Percentiles rank a stretch among this genome's conserved stretches.
phyloP scores from a whole-genome alignment of 2,329 filamentous ascomycete species.

The Chrysoporthe deuterocubensis region DNA sequence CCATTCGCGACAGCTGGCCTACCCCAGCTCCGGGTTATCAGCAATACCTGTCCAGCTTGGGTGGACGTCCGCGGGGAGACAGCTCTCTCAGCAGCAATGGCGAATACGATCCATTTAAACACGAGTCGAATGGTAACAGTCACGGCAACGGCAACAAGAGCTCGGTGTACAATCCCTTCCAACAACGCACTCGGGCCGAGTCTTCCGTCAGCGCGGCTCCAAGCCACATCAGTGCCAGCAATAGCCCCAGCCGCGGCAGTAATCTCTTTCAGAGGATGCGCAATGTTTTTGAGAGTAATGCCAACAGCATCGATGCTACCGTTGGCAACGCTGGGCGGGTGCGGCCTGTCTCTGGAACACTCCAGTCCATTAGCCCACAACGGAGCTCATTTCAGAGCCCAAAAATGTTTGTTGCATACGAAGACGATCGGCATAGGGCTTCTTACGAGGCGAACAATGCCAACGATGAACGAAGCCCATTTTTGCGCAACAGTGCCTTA shows the following conservation, averaged over 20 bases:
- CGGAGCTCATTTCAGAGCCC: not conserved
- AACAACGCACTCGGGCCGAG: slow-evolving; percentile 23
- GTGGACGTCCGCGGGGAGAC: slow-evolving; percentile 32
- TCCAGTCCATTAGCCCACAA: not conserved
- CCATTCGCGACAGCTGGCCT: slow-evolving; percentile 40
- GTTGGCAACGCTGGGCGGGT: not conserved
- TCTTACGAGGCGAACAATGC: slow-evolving; percentile 31
- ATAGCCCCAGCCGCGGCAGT: slow-evolving; percentile 24
- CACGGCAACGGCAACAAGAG: slow-evolving; percentile 16
- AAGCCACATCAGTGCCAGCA: slow-evolving; percentile 19
- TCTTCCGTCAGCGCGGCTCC: slow-evolving; percentile 18
- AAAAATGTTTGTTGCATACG: not conserved
- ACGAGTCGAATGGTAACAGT: slow-evolving; percentile 24
- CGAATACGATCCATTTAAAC: slow-evolving; percentile 37
- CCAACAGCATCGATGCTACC: slow-evolving; percentile 12
- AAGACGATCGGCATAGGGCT: slow-evolving; percentile 10
- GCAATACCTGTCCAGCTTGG: slow-evolving; percentile 19
- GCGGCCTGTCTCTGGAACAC: slow-evolving; percentile 15
- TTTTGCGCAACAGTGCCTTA: slow-evolving; percentile 33
- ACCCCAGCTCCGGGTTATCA: slow-evolving; percentile 25
- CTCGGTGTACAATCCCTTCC: slow-evolving; percentile 20
- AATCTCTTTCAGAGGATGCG: slow-evolving; percentile 46
- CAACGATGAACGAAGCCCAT: slow-evolving; percentile 37
- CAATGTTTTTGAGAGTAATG: slow-evolving; percentile 44
- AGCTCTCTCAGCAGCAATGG: slow-evolving; percentile 30